These are phyloP conservation scores for Theileria parva DNA, from an alignment of 169 alveolate genomes.

Conservation along the genomic window DNA sequence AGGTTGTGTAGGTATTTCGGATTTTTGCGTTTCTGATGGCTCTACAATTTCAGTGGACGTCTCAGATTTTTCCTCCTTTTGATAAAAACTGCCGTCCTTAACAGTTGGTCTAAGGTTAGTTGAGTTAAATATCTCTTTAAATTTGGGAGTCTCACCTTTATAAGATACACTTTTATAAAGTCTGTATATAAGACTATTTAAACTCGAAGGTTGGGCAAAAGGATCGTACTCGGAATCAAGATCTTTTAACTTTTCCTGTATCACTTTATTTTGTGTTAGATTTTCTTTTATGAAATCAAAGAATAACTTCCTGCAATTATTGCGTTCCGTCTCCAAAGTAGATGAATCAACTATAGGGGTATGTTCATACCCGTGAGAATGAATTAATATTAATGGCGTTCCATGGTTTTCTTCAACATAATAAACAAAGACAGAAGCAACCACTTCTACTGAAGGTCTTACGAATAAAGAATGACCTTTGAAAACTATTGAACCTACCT, in stretches of 20 bases:
- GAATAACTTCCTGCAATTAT: not conserved
- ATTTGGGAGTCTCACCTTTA: not conserved
- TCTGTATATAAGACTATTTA: not conserved
- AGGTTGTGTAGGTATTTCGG: not conserved
- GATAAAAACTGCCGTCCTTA: not conserved
- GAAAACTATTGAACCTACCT: not conserved
- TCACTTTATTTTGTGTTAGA: not conserved
- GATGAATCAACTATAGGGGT: not conserved
- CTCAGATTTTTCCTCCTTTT: not conserved
- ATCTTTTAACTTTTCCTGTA: not conserved
- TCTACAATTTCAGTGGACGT: not conserved
- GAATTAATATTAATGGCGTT: not conserved
- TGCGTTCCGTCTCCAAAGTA: not conserved
- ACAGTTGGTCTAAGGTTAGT: not conserved
- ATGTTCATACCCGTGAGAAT: not conserved
- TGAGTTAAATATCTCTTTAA: not conserved
- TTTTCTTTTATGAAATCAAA: not conserved
- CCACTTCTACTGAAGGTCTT: not conserved
- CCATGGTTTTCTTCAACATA: not conserved
- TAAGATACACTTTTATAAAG: no score
- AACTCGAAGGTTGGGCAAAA: not conserved
- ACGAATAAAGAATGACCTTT: not conserved
- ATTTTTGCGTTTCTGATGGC: not conserved
- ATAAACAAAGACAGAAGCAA: not conserved
- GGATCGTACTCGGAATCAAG: not conserved